phyloP scores from a whole-genome alignment of 1,284 basidiomycete species.

The Puccinia hordei region DNA sequence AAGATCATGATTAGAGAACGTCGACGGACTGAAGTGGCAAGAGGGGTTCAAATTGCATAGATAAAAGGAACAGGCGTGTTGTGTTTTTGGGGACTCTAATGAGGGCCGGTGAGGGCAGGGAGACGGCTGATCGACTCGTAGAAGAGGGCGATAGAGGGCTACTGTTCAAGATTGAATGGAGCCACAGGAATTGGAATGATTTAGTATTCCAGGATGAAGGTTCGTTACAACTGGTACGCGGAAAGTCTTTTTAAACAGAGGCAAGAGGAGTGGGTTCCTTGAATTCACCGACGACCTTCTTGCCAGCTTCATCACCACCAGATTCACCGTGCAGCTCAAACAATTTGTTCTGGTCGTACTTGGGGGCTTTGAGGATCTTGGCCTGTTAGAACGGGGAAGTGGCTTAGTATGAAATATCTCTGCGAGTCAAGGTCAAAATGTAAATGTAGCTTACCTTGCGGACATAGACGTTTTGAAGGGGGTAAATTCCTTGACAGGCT shows the following conservation, averaged over 20 bases:
- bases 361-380: conserved; percentile 89
- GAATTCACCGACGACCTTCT: conserved; percentile 49
- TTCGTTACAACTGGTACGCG: not conserved
- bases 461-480: conserved; percentile 96
- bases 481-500: conserved; percentile 92
- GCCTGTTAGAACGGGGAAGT: conserved; percentile 50
- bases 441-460: conserved; percentile 69
- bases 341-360: conserved; percentile 92
- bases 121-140: too few species aligned
- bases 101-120: too few species aligned
- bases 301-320: conserved; percentile 57
- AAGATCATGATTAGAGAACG: too few species aligned
- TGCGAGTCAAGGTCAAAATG: not conserved
- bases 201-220: not conserved
- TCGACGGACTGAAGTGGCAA: too few species aligned
- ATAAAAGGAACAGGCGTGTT: too few species aligned
- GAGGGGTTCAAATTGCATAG: too few species aligned
- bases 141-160: too few species aligned
- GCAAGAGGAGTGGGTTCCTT: conserved; percentile 47
- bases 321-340: conserved; percentile 94
- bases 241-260: conserved; percentile 35
- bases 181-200: not conserved
- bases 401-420: not conserved
- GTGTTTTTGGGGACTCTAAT: too few species aligned
- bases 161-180: too few species aligned